Conservation (phyloP, 768 basidiomycete genomes). For the Leccinum broughii region DNA sequence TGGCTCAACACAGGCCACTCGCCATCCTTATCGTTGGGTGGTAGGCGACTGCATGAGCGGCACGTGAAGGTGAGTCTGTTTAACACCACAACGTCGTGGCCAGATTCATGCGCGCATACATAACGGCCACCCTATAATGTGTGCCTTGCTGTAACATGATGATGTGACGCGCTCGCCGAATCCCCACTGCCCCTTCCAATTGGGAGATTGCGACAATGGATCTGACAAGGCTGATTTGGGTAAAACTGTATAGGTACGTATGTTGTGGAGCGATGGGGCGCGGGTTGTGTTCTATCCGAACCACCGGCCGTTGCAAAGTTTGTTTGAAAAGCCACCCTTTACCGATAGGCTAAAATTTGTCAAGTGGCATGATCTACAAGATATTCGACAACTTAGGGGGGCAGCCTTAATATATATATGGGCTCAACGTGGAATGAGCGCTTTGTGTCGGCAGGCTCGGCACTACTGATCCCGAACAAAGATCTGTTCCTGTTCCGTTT, state of each 20-base stretch:
- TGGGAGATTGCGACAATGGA: background rate
- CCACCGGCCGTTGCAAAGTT: background rate
- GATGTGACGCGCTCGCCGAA: background rate
- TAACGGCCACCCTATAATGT: background rate
- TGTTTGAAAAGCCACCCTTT: background rate
- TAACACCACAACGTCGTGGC: background rate
- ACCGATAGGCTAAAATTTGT: background rate
- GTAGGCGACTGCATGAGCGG: background rate
- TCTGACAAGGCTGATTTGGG: background rate
- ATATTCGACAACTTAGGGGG: background rate
- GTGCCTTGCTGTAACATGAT: background rate
- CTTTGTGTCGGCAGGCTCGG: background rate
- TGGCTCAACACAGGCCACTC: background rate
- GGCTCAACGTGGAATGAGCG: constrained; percentile 10
- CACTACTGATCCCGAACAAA: constrained; percentile 13
- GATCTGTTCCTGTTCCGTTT: background rate
- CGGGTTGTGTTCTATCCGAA: background rate
- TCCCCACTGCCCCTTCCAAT: background rate
- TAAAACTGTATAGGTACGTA: background rate
- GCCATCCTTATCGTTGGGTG: background rate
- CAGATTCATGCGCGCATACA: constrained; percentile 2
- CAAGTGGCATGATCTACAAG: constrained; percentile 16
- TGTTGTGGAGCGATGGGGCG: constrained; percentile 16
- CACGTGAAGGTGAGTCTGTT: background rate
- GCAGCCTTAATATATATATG: constrained; percentile 5